Conservation (phyloP, 2,329 filamentous ascomycete genomes). For the Huntiella savannae region DNA sequence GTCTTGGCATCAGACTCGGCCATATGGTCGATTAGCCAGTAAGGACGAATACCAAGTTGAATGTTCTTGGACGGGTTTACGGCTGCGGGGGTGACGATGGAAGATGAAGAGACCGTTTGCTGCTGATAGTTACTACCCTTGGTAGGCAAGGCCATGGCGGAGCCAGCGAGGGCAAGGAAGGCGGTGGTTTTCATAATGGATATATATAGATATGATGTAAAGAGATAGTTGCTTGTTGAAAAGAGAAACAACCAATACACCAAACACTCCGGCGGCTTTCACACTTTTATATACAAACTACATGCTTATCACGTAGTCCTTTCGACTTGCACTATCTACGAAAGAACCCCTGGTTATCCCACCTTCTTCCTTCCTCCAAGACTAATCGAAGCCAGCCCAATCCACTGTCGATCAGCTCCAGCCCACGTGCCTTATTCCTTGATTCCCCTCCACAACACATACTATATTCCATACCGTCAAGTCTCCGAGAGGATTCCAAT, state of each 20-base stretch:
- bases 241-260: not conserved
- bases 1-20: slow-evolving; percentile 36
- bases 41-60: slow-evolving; percentile 43
- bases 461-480: too few species aligned
- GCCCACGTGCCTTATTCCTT: too few species aligned
- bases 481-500: too few species aligned
- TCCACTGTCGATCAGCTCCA: too few species aligned
- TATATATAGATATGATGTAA: not conserved
- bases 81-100: not conserved
- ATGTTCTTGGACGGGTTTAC: slow-evolving; percentile 25
- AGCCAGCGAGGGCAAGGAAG: slow-evolving; percentile 2
- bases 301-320: too few species aligned
- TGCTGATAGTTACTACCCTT: not conserved
- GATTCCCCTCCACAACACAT: too few species aligned
- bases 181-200: slow-evolving; percentile 4
- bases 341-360: too few species aligned
- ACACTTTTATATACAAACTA: too few species aligned
- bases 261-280: too few species aligned
- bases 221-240: not conserved
- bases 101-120: not conserved
- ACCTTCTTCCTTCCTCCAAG: too few species aligned
- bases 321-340: too few species aligned
- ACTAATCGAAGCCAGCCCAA: too few species aligned
- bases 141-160: slow-evolving; percentile 2
- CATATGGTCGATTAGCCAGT: slow-evolving; percentile 46